Conservation (phyloP, 1,284 basidiomycete species). For the Ustilago sp. region DNA sequence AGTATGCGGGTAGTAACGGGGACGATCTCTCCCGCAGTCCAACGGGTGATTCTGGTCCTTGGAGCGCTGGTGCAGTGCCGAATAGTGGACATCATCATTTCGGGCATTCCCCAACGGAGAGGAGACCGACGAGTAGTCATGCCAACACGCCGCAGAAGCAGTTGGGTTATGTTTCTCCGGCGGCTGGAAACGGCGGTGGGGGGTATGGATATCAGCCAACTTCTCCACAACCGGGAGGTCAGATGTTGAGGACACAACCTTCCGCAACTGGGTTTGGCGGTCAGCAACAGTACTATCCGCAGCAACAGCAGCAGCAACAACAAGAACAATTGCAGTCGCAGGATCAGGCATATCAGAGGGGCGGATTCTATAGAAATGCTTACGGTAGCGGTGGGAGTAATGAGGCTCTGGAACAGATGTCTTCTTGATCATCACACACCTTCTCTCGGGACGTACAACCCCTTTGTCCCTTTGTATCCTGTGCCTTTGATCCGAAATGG, state of each 20-base stretch:
- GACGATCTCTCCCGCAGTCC: conserved; percentile 42
- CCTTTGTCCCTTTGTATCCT: neutral
- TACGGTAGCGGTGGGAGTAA: conserved; percentile 14
- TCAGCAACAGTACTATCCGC: neutral
- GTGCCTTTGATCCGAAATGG: neutral
- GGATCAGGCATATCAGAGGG: conserved; percentile 20
- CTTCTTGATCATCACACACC: neutral
- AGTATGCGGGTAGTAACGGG: conserved; percentile 24
- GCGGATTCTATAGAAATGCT: conserved; percentile 24
- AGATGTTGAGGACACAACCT: conserved; percentile 11
- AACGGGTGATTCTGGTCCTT: conserved; percentile 24
- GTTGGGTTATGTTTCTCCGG: conserved; percentile 1
- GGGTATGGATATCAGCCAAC: conserved; percentile 5
- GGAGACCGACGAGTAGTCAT: conserved; percentile 13
- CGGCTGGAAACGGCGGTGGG: neutral
- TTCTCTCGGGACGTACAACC: too few species aligned
- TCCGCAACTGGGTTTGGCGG: neutral
- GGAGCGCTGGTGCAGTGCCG: conserved; percentile 31
- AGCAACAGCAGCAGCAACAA: conserved; percentile 10
- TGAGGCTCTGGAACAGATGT: conserved; percentile 27
- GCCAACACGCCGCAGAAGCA: conserved; percentile 33
- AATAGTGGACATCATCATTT: conserved; percentile 11
- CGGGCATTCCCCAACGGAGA: conserved; percentile 21
- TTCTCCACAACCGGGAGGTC: conserved; percentile 5
- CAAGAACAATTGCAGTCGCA: conserved; percentile 15